These are phyloP conservation scores for Penicillium antarcticum DNA, from an alignment of 495 filamentous ascomycete genomes.

Conservation along the genomic window DNA sequence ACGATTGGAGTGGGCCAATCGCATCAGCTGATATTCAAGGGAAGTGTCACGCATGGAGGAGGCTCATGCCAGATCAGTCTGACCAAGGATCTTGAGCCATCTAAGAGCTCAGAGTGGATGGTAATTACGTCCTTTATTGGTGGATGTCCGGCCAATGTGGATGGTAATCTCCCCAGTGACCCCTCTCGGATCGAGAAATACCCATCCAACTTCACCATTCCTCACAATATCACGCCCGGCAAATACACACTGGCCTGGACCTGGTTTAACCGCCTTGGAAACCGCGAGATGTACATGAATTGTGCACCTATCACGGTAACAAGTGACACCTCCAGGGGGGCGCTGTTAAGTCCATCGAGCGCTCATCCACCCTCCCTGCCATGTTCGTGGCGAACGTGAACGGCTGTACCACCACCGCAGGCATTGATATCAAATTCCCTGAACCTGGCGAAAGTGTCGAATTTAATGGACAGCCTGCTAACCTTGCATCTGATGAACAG, in stretches of 20 bases:
- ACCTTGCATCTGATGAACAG: constrained; percentile 14
- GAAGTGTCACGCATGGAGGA: too few relatives aligned
- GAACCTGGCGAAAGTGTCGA: constrained; percentile 63
- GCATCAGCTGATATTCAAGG: too few relatives aligned
- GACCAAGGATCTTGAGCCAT: too few relatives aligned
- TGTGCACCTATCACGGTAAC: constrained; percentile 60
- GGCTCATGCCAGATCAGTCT: too few relatives aligned
- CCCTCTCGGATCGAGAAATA: constrained; percentile 12
- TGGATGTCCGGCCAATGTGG: constrained; percentile 59
- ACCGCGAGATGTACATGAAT: constrained; percentile 92
- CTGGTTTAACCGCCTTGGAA: constrained; percentile 83
- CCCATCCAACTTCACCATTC: constrained; percentile 40
- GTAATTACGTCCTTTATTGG: constrained; percentile 49
- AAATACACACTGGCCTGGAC: constrained; percentile 73
- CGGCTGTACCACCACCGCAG: constrained; percentile 54
- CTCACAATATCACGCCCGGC: constrained; percentile 32
- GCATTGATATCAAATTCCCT: constrained; percentile 58
- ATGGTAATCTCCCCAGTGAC: constrained; percentile 25
- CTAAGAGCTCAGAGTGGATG: too few relatives aligned
- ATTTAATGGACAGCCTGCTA: constrained; percentile 10
- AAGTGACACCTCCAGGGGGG: constrained; percentile 38
- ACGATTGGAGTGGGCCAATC: too few relatives aligned
- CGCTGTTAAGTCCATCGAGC: constrained; percentile 19
- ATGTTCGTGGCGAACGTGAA: constrained; percentile 77
- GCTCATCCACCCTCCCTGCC: constrained; percentile 52